Base-by-base conservation (phyloP, 139 green algal species). In the Astrephomene gubernaculifera region DNA sequence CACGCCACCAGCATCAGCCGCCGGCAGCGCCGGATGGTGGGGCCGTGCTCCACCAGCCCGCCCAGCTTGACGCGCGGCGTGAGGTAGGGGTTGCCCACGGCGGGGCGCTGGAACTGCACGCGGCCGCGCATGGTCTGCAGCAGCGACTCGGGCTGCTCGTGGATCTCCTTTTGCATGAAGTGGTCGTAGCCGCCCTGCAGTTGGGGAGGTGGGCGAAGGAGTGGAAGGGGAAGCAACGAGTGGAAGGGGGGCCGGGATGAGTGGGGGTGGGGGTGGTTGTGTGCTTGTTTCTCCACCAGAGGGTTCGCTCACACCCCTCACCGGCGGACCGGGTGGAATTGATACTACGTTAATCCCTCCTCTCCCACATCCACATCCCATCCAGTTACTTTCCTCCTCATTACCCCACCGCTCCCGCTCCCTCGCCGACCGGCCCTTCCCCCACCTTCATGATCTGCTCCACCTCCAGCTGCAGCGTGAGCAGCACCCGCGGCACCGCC, bases 361-460 rank as follows among this genome's bases (percentile, higher is more conserved):
- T n/a, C n/a, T n/a, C n/a, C n/a, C n/a, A n/a, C n/a, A n/a, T n/a
- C n/a, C n/a, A n/a, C n/a, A n/a, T n/a, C n/a, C n/a, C n/a, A n/a
- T n/a, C n/a, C n/a, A n/a, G n/a, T n/a, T n/a, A n/a, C n/a, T n/a
- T n/a, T n/a, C 49, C 49, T 57, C 17, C 49, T 17, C 49, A 12
- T 17, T 57, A 57, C 49, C 12, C 49, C 14, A 12, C 14, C 49
- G 14, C 17, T 57, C 49, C 49, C 49, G 14, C 49, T 57, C 17
- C 49, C 49, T 57, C 49, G 14, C 17, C 12, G 14, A 57, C 49
- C 14, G 14, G 49, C 49, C 49, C 12, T 57, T 17, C 49, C 49
- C 49, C 49, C 36, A 93, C 91, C 94, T 99, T 99, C 96, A 98
- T 99, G 84, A 99, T 99, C 78, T 97, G 89, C 89, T 95, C 92